phyloP scores from a whole-genome alignment of 768 basidiomycete genomes.

The Boletellus emodensis region DNA sequence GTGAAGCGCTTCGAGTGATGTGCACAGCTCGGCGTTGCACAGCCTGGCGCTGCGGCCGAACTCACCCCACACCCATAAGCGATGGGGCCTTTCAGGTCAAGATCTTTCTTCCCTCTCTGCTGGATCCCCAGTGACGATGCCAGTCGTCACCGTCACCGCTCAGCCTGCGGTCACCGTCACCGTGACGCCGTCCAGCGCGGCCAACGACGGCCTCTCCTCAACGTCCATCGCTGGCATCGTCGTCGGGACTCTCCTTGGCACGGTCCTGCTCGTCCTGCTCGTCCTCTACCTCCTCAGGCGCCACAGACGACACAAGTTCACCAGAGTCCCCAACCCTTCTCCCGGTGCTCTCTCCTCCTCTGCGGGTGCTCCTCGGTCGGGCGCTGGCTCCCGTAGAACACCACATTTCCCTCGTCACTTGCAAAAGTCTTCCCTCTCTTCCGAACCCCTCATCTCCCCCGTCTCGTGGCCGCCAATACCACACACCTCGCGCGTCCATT shows the following conservation, averaged over 20 bases:
- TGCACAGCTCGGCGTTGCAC: slow-evolving; percentile 4
- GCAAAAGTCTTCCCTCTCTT: slow-evolving; percentile 15
- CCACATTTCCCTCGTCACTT: slow-evolving; percentile 2
- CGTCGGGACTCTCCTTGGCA: slow-evolving; percentile 16
- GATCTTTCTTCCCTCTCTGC: background rate
- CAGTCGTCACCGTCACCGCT: slow-evolving; percentile 10
- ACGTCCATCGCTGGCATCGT: slow-evolving; percentile 18
- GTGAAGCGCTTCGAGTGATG: background rate
- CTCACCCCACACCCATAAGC: background rate
- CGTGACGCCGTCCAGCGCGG: background rate
- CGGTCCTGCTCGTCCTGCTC: slow-evolving; percentile 9
- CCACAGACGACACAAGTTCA: slow-evolving; percentile 10
- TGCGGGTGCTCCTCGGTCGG: background rate
- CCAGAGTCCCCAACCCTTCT: slow-evolving; percentile 13
- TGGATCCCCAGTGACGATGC: slow-evolving; percentile 5
- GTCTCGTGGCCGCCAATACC: slow-evolving; percentile 7
- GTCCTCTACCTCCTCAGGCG: slow-evolving; percentile 13
- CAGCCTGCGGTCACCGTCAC: background rate
- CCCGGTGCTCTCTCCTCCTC: background rate
- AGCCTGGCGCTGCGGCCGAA: slow-evolving; percentile 2
- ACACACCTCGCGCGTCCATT: slow-evolving; percentile 1
- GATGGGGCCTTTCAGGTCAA: background rate
- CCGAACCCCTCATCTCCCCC: slow-evolving; percentile 22
- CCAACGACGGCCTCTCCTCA: slow-evolving; percentile 3
- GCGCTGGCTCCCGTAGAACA: background rate